phyloP scores from a whole-genome alignment of 805 yeast genomes.

The Suhomyces faveliae region DNA sequence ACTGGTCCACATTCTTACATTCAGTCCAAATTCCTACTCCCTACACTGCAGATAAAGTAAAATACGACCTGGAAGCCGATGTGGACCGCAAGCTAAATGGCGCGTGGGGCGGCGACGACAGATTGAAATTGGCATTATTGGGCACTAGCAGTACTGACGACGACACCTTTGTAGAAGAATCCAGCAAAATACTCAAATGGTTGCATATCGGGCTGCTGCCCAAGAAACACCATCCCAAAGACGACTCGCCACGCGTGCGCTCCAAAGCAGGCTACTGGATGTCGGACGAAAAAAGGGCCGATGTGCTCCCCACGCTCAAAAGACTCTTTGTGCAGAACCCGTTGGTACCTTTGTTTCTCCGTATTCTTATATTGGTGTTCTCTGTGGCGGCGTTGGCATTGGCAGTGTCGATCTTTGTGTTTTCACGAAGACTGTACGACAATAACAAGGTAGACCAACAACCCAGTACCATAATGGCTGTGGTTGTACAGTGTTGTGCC shows the following conservation, averaged over 20 bases:
- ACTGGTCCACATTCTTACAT: conserved; percentile 52
- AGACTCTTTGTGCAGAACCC: conserved; percentile 70
- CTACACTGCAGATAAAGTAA: conserved; percentile 27
- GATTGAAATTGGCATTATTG: conserved; percentile 54
- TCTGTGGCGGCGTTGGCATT: conserved; percentile 70
- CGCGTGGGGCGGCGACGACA: conserved; percentile 70
- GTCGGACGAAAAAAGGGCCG: conserved; percentile 59
- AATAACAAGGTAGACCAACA: conserved; percentile 56
- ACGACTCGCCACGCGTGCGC: conserved; percentile 27
- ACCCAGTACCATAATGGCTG: conserved; percentile 91
- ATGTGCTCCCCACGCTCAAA: conserved; percentile 60
- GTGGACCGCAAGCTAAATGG: conserved; percentile 44
- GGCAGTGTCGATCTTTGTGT: conserved; percentile 57
- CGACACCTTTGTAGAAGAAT: conserved; percentile 18
- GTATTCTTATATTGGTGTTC: conserved; percentile 50
- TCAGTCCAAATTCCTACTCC: conserved; percentile 47
- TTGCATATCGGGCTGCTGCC: not conserved
- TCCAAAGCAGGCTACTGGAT: conserved; percentile 68
- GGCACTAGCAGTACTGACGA: conserved; percentile 33
- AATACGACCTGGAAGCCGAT: conserved; percentile 13
- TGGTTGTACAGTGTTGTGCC: conserved; percentile 79
- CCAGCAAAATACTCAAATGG: not conserved
- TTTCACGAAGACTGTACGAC: conserved; percentile 34
- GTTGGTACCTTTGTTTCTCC: conserved; percentile 72
- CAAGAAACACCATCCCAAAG: not conserved